These are phyloP conservation scores for Pleomassaria siparia DNA, from an alignment of 2,329 filamentous ascomycete genomes.

Conservation along the genomic window DNA sequence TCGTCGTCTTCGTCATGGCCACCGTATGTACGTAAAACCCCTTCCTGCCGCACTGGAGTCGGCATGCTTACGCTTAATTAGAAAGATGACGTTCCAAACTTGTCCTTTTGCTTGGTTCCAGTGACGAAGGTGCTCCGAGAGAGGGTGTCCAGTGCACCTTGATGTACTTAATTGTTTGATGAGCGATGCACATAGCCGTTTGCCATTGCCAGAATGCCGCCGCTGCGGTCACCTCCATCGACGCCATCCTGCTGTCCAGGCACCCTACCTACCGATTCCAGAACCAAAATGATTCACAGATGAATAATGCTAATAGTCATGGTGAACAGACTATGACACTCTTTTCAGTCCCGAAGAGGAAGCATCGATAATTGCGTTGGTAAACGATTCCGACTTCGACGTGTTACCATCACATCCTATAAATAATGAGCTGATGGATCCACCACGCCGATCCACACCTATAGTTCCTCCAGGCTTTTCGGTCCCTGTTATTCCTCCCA, in stretches of 20 bases:
- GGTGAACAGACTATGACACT: slow-evolving; percentile 63
- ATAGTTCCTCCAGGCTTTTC: slow-evolving; percentile 50
- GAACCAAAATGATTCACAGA: background rate
- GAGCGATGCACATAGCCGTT: slow-evolving; percentile 15
- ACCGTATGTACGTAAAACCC: slow-evolving; percentile 48
- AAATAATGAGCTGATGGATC: slow-evolving; percentile 30
- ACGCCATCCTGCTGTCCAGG: background rate
- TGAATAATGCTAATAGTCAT: slow-evolving; percentile 45
- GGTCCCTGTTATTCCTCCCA: slow-evolving; percentile 28
- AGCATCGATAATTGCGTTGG: slow-evolving; percentile 63
- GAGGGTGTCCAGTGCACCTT: slow-evolving; percentile 22
- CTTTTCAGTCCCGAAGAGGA: slow-evolving; percentile 61
- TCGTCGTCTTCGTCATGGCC: slow-evolving; percentile 50
- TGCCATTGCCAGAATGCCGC: slow-evolving; percentile 4
- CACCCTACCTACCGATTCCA: background rate
- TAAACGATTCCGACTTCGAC: slow-evolving; percentile 55
- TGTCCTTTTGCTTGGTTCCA: slow-evolving; percentile 31
- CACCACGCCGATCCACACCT: slow-evolving; percentile 47
- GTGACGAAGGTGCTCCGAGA: slow-evolving; percentile 47
- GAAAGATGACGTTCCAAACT: slow-evolving; percentile 41
- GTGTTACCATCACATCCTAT: slow-evolving; percentile 34
- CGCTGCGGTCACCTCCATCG: slow-evolving; percentile 20
- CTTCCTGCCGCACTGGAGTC: slow-evolving; percentile 41
- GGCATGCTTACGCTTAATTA: slow-evolving; percentile 47
- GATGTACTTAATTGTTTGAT: slow-evolving; percentile 32